Evolutionary conservation across 2,329 filamentous ascomycete species (phyloP).

Genomic region (Pseudocercospora cruenta): DNA sequence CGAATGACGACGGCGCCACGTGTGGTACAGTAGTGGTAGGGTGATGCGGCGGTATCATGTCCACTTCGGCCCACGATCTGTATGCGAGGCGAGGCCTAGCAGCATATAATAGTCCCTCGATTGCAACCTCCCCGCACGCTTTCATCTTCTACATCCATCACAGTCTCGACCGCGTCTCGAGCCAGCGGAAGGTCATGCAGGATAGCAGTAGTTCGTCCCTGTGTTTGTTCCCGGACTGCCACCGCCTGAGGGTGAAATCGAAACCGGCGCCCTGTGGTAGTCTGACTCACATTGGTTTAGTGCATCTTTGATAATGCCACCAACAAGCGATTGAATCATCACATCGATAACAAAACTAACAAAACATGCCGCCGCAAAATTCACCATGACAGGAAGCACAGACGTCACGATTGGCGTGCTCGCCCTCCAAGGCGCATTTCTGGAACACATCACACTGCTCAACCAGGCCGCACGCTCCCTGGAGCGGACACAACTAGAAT

Average conservation of each 20-base stretch:
- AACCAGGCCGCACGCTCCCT: slow-evolving; percentile 60
- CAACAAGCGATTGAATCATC: neutral
- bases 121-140: too few species aligned
- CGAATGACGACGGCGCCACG: neutral
- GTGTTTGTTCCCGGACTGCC: neutral
- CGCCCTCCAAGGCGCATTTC: slow-evolving; percentile 89
- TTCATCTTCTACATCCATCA: neutral
- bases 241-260: neutral
- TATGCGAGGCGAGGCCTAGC: too few species aligned
- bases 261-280: neutral
- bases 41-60: neutral
- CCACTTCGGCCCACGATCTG: too few species aligned
- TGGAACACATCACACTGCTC: slow-evolving; percentile 81
- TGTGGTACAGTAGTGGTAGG: neutral
- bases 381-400: slow-evolving; percentile 12
- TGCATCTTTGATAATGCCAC: neutral
- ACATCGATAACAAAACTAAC: neutral
- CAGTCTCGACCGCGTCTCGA: neutral
- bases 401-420: slow-evolving; percentile 63
- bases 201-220: neutral
- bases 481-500: neutral
- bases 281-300: slow-evolving; percentile 3
- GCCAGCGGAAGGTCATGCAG: neutral
- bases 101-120: too few species aligned
- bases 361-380: slow-evolving; percentile 2